Base-by-base conservation (phyloP, 768 basidiomycete genomes). In the Boletus subcaerulescens region DNA sequence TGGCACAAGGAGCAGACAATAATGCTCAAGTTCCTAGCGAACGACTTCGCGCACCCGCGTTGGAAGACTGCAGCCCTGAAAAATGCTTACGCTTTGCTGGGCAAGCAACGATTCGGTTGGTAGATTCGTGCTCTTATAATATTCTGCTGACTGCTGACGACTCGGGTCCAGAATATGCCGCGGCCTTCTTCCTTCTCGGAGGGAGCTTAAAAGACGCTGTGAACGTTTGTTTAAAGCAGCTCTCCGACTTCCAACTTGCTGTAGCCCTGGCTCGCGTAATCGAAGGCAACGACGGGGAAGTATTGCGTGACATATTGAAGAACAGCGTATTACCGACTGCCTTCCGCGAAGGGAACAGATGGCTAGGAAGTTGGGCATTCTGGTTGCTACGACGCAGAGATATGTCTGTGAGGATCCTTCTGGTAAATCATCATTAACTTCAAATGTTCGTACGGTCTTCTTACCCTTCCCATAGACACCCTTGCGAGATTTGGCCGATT, bases 51-150 rank as follows among this genome's bases (percentile, higher is more conserved):
- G 3, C 76, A 87, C 52, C 75, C 85, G 1, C 81, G 92, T 24
- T 98, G 95, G 95, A 84, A 84, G 56, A 93, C 91, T 10, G 95
- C 94, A 0, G 97, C 97, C 2, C 73, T 91, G 54, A 99, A 99
- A 76, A 99, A 99, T 68, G 97, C 97, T 9, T 99, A 87, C 71
- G 91, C 93, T 0, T 73, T 99, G 41, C 70, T 99, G 54, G 80
- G 89, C 65, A 98, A 96, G 74, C 91, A 87, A 55, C 83, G 97
- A 29, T 98, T 91, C 65, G 93, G 96, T 95, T 46, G 41, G 87
- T 73, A 26, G 17, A 18, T 43, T 15, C 26, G 31, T 22, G 17
- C n/a, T 31, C 31, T 42, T 8, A 18, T 26, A 13, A 22, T 24
- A n/a, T 48, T 46, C 40, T 41, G 29, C 41, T 66, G 26, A 60